Evolutionary conservation across 2,329 filamentous ascomycete species (phyloP), one percentile per base, ranked within the genome.

Genomic region (Aspergillus arachidicola): DNA sequence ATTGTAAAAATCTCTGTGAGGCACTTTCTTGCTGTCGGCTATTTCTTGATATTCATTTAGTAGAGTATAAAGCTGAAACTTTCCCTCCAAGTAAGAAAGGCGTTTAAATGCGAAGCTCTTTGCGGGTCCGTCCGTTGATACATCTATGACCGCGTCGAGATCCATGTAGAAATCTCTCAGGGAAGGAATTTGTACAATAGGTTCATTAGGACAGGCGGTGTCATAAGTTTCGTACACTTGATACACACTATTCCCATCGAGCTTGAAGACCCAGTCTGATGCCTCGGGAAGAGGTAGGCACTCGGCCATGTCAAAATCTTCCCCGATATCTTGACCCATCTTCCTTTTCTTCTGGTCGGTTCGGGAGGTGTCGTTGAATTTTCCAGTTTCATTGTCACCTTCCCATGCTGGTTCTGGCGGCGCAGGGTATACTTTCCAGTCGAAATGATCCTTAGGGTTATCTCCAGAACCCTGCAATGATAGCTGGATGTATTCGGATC

Each of bases 1-100:
- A 75, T 99, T 99, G 83, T 99, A 99, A 75, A 99, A 99, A 79
- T 99, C 95, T 82, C 95, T 89, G 79, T 99, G 95, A 3, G 95
- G 95, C 60, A 98, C 95, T 72, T 92, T 94, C 78, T 99, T 99
- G 77, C 92, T 97, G 81, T 99, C 95, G 63, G 95, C 94, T 58
- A 96, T 95, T 79, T 99, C 95, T 75, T 98, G 94, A 70, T 98
- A 98, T 77, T 97, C 95, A 75, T 99, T 98, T 63, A 98, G 82
- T 34, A 99, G 86, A 26, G 89, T 87, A 75, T 99, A 97, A 26
- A 99, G 85, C 75, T 97, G 96, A 80, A 97, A 99, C 75, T 97
- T 97, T 64, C 93, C 94, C 80, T 99, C 95, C 10, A 99, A 83
- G 75, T 98, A 99, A 72, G 97, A 94, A 55, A 99, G 84, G 12